Evolutionary conservation across 2,329 filamentous ascomycete species (phyloP), one percentile per base, ranked within the genome.

Genomic region (Annulohypoxylon truncatum): DNA sequence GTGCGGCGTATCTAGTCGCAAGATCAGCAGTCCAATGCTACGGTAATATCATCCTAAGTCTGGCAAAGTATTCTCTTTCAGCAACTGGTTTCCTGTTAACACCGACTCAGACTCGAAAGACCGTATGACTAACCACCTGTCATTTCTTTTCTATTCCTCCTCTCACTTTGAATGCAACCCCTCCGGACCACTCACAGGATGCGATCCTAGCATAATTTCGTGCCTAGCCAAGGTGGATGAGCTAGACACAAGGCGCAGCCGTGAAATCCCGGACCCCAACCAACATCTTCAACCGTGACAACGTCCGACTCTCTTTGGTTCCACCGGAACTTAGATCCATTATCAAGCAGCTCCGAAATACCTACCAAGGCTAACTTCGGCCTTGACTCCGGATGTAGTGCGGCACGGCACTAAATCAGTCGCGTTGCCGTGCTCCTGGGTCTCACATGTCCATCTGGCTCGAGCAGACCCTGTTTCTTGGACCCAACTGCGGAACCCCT

Each of bases 201-300:
- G 59, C 29, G 38, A 68, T 66, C 64, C 64, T 61, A 13, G 48
- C 50, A 42, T 53, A 52, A 53, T 51, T 29, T 61, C 28, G 61
- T 64, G 67, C 65, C 65, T 68, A 51, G 65, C 20, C 44, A 63
- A 48, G 64, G 47, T 64, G 67, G 61, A 65, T 68, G 59, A 61
- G 33, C 65, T 61, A 56, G 55, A 58, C 48, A 58, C 57, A 68
- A 50, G 67, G 67, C 67, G 61, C 67, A 70, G 67, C 55, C 51
- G 46, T 58, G 20, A 28, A 61, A 67, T 63, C 61, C 65, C 61
- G 35, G 67, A 63, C 67, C 61, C 67, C 65, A 68, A 61, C 67
- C 51, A 68, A 68, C 67, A 64, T 47, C 56, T 33, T 61, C 38
- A 53, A 33, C 48, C 48, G 40, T 61, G 40, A 48, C 51, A 65